Evolutionary conservation across 2,329 filamentous ascomycete species (phyloP), one percentile per base, ranked within the genome.

Genomic region (Eutypella sp.): DNA sequence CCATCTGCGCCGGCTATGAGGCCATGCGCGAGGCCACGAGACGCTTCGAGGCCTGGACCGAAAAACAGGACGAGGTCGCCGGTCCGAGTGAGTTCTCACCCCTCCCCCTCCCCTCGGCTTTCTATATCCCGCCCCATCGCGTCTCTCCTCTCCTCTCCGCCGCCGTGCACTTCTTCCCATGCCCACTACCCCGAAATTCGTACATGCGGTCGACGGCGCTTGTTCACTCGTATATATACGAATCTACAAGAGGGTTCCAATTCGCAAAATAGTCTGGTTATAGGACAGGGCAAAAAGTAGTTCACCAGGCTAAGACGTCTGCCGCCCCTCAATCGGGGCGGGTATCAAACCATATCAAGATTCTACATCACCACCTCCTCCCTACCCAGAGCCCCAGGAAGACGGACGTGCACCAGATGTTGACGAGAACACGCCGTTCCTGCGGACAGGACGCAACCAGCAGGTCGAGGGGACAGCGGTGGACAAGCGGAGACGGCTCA

Each of bases 1-100:
- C 87, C 49, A 75, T 99, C 53, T 87, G 86, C 27, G 89, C 90
- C n/a, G 90, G 89, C 54, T 99, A 97, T 74, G 93, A 99, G 71
- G 87, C 83, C 42, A 74, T 99, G 27, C 86, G 93, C 50, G 83
- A 89, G 56, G 68, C 80, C 10, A 86, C 87, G 36, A 78, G 91
- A 44, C 77, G 79, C 45, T 97, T 95, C 65, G 92, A 97, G 64
- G 63, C 72, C 16, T 72, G 70, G 59, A 57, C 78, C 56, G 65
- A 76, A 61, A 62, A 62, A 47, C 66, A 70, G 45, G 58, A 73
- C 65, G 67, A 80, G 36, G 18, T 15, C 55, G 63, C 70, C 44
- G 52, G 75, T 53, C 73, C 75, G 53, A 75, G 79, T 82, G 70
- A 76, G 78, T 70, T 27, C 44, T 34, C 31, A 48, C 31, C 40